These are phyloP conservation scores for Polygonum maritimum DNA, from an alignment of 148 eudicot genomes.

Conservation along the genomic window DNA sequence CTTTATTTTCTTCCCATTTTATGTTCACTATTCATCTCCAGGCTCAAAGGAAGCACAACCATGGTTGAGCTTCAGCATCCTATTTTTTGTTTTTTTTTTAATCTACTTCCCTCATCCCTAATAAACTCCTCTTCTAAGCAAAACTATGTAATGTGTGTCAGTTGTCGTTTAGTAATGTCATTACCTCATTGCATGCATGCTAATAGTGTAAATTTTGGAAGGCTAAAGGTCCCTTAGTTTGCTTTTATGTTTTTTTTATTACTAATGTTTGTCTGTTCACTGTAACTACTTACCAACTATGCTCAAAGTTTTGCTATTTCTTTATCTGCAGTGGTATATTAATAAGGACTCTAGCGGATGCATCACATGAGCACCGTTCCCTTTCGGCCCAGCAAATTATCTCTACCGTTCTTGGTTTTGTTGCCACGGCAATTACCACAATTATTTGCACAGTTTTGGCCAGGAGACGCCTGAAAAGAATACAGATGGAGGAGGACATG, in stretches of 20 bases:
- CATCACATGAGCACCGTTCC: constrained; percentile 2
- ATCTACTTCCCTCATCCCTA: background rate
- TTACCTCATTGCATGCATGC: background rate
- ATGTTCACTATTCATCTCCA: background rate
- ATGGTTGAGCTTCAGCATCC: background rate
- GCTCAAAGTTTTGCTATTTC: background rate
- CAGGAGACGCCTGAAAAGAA: constrained; percentile 10
- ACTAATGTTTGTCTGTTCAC: background rate
- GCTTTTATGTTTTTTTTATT: background rate
- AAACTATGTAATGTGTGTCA: background rate
- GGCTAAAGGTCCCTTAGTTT: background rate
- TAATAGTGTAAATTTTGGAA: background rate
- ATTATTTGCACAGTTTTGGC: constrained; percentile 9
- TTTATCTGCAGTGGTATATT: constrained; percentile 8
- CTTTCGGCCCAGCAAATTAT: constrained; percentile 8
- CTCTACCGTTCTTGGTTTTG: background rate
- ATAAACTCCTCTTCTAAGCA: background rate
- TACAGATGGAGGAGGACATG: constrained; percentile 12
- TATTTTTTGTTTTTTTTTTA: background rate
- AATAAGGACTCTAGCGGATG: constrained; percentile 12
- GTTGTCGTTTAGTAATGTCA: background rate
- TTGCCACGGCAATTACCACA: constrained; percentile 2
- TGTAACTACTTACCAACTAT: background rate
- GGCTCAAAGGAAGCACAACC: background rate
- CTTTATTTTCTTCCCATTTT: background rate